Base-by-base conservation (phyloP, 2,329 filamentous ascomycete genomes). In the Colletotrichum scovillei region DNA sequence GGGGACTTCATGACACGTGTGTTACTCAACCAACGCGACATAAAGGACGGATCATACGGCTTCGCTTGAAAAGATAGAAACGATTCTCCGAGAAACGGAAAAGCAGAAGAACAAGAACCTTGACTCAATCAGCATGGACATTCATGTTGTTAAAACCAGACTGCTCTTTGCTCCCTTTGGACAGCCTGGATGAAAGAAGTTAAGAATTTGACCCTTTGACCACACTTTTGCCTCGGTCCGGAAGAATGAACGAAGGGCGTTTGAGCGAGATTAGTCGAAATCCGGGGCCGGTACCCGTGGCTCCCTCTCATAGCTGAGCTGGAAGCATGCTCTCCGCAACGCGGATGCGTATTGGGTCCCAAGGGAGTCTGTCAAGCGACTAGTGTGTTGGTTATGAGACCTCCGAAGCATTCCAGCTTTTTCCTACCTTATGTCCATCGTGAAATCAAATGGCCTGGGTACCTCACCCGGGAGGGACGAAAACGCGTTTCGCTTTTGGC, bases 1-100 rank as follows among this genome's bases (percentile, higher is more conserved):
- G 67, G 22, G 35, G 14, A 9, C 60, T 35, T 38, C 16, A 53
- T 32, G 32, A 71, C 55, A 62, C 46, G 46, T 49, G 68, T 56
- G 56, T 16, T 9, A 32, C 46, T 66, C 55, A 59, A 19, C 42
- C 42, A 59, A 66, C 26, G 55, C 19, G 38, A 19, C 19, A n/a
- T 24, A 19, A 59, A 32, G 16, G 14, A 57, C 52, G 32, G 12
- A 42, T 58, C 63, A 46, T 42, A 60, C 52, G 28, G 53, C 30
- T 55, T 59, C n/a, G 49, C 24, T 49, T 9, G 16, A 30, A 58
- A 32, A 63, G 49, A 53, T 16, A 12, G 35, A 28, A 26, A 52
- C 9, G 11, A 12, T 32, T 19, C n/a, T 14, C 12, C 35, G 16
- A 11, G 16, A 24, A 26, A 11, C 26, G 3, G 8, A 32, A 55